Evolutionary conservation across 2,329 filamentous ascomycete genomes (phyloP).

Genomic region (Didymosphaeria variabile): DNA sequence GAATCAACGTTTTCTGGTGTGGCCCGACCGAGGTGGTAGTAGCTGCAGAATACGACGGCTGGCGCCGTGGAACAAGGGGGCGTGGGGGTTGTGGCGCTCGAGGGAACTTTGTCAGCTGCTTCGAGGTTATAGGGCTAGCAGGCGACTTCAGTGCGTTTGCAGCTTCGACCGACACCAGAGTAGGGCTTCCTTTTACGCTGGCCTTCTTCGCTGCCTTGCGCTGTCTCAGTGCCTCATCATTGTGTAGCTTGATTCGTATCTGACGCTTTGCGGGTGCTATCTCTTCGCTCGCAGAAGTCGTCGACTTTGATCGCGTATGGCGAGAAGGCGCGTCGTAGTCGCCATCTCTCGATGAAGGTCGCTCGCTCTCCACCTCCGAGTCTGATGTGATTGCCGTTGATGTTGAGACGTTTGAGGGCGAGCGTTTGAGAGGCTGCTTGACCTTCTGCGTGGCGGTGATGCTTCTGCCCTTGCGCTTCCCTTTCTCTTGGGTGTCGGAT

Average conservation of each 20-base stretch:
- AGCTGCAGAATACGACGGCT: slow-evolving; percentile 79
- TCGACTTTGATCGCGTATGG: slow-evolving; percentile 72
- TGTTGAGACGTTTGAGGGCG: slow-evolving; percentile 57
- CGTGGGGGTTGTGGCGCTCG: slow-evolving; percentile 88
- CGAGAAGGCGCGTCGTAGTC: slow-evolving; percentile 56
- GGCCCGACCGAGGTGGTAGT: slow-evolving; percentile 47
- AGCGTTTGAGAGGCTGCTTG: slow-evolving; percentile 47
- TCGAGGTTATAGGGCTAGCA: slow-evolving; percentile 76
- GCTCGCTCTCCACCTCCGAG: slow-evolving; percentile 68
- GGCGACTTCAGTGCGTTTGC: slow-evolving; percentile 88
- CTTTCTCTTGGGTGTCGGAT: slow-evolving; percentile 40
- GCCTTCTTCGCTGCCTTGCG: slow-evolving; percentile 75
- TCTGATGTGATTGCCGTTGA: slow-evolving; percentile 73
- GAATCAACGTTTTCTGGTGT: slow-evolving; percentile 86
- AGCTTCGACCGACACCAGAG: slow-evolving; percentile 52
- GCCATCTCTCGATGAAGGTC: slow-evolving; percentile 39
- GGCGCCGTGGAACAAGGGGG: slow-evolving; percentile 85
- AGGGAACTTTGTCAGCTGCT: slow-evolving; percentile 83
- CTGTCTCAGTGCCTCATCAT: slow-evolving; percentile 77
- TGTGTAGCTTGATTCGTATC: slow-evolving; percentile 89
- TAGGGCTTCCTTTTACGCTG: slow-evolving; percentile 50
- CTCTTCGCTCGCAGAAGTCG: slow-evolving; percentile 65
- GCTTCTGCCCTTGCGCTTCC: slow-evolving; percentile 42
- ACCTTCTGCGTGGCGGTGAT: slow-evolving; percentile 34
- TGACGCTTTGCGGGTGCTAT: slow-evolving; percentile 75